These are phyloP conservation scores for Globisporangium yorkense DNA, from an alignment of 352 stramenopile genomes.

Conservation along the genomic window DNA sequence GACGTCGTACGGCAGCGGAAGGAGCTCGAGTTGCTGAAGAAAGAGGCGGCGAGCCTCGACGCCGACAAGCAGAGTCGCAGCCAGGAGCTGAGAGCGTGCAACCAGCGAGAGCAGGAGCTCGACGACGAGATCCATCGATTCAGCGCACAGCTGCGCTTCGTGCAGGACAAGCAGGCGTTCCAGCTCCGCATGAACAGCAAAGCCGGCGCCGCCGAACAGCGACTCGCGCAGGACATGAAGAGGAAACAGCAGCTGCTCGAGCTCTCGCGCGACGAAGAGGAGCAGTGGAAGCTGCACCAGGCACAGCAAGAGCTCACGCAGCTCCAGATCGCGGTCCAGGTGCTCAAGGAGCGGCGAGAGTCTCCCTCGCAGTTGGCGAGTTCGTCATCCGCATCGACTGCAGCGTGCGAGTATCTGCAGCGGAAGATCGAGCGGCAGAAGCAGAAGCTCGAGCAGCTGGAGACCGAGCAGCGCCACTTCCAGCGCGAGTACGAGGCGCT, in stretches of 20 bases:
- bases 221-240: constrained; percentile 29
- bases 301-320: constrained; percentile 52
- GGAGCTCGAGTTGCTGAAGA: constrained; percentile 34
- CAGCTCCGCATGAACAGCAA: constrained; percentile 34
- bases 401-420: constrained; percentile 36
- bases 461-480: constrained; percentile 21
- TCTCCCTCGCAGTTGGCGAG: background rate
- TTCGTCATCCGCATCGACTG: constrained; percentile 7
- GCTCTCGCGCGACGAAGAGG: constrained; percentile 45
- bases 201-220: constrained; percentile 11
- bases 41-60: constrained; percentile 27
- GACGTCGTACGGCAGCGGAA: constrained; percentile 21
- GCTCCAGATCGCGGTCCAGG: constrained; percentile 45
- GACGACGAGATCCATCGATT: constrained; percentile 27
- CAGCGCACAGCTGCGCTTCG: constrained; percentile 34
- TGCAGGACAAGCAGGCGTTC: constrained; percentile 44
- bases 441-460: constrained; percentile 30
- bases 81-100: constrained; percentile 19
- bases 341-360: constrained; percentile 21
- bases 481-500: constrained; percentile 36
- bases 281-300: constrained; percentile 47
- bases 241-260: constrained; percentile 30
- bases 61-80: constrained; percentile 18
- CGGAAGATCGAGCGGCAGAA: constrained; percentile 44
- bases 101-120: constrained; percentile 22